Base-by-base conservation (phyloP, 78 protist genomes). In the Guillardia theta region DNA sequence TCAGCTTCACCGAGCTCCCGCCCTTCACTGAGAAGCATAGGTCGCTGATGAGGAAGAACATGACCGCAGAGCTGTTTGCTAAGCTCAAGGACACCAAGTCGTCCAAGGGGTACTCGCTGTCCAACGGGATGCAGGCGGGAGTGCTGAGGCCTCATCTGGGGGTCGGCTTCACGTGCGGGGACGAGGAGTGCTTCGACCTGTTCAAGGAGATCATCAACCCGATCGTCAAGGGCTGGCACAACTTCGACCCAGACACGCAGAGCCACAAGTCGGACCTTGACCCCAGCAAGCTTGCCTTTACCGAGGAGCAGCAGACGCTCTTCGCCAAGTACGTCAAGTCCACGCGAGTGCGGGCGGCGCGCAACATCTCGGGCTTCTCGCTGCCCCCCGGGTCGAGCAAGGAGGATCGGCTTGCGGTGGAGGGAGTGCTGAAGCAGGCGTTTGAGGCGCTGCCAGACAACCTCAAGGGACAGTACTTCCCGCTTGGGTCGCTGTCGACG, bases 161-260 rank as follows among this genome's bases (percentile, higher is more conserved):
- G 8, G 88, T 64, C 46, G 94, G 94, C 6, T 47, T 64, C 80
- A 76, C 88, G 19, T 87, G 77, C 30, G 94, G 94, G 12, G 94
- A 93, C 62, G 94, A 93, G 94, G 94, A 93, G 36, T 46, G 87
- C 54, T 93, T 46, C 92, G 94, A 93, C 10, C 5, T 93, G 43
- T 93, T 93, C 94, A 76, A 64, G 64, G 92, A 93, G 27, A 12
- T 76, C 64, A 58, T 93, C 80, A 9, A 76, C 92, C 88, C 88
- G 54, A 76, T 93, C 92, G 46, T 93, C 92, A 80, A 64, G 62
- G 94, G 19, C 37, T 4, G 47, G 44, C 94, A 93, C 88, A 36
- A 39, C 39, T 88, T 54, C 46, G 62, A 93, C n/a, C 76, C 43
- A 12, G 46, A 33, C 43, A 39, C 62, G 22, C 77, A 18, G 50